Conservation (phyloP, 441 rosid genomes). For the Hypseocharis bilobata region DNA sequence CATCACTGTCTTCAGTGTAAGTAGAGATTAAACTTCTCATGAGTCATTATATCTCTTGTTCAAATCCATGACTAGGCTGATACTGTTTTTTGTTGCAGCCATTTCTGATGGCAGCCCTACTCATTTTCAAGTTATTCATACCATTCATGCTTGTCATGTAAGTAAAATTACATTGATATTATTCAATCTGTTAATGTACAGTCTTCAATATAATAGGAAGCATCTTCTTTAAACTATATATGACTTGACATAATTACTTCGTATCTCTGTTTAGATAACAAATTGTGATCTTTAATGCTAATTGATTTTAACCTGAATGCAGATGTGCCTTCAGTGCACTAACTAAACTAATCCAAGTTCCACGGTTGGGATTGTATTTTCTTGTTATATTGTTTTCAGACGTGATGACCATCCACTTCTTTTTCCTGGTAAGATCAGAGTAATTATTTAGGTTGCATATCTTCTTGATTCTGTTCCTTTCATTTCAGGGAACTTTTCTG, state of each 20-base stretch:
- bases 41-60: slow-evolving; percentile 8
- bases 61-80: slow-evolving; percentile 17
- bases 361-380: slow-evolving; percentile 86
- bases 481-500: neutral
- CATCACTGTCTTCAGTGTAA: slow-evolving; percentile 89
- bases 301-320: slow-evolving; percentile 24
- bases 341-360: slow-evolving; percentile 61
- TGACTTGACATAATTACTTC: neutral
- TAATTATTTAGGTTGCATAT: neutral
- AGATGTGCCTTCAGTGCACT: slow-evolving; percentile 88
- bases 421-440: slow-evolving; percentile 62
- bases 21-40: slow-evolving; percentile 24
- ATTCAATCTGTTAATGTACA: no score
- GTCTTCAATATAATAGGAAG: no score
- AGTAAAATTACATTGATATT: slow-evolving; percentile 37
- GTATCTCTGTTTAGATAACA: neutral
- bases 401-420: slow-evolving; percentile 89
- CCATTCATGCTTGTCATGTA: slow-evolving; percentile 97
- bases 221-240: no score
- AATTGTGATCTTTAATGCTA: neutral
- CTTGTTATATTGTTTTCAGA: slow-evolving; percentile 84
- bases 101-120: slow-evolving; percentile 89
- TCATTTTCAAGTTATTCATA: slow-evolving; percentile 83
- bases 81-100: slow-evolving; percentile 47
- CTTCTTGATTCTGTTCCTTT: neutral